Evolutionary conservation across 306 rosid species (phyloP), one percentile per base, ranked within the genome.

Genomic region (Acacia crassicarpa): DNA sequence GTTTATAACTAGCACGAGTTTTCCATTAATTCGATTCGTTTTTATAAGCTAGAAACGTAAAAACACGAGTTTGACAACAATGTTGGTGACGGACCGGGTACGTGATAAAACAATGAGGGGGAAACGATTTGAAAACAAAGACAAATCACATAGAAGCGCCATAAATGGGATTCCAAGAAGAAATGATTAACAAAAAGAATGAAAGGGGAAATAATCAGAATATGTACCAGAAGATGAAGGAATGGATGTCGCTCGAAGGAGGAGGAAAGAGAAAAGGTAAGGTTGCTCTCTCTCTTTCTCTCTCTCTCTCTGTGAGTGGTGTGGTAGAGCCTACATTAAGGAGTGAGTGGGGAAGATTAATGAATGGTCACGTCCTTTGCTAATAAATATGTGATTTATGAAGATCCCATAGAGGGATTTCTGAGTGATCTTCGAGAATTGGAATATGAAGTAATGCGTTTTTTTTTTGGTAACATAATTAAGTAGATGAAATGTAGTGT

Each of bases 191-290:
- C 63, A n/a, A 9, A 56, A 56, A 9, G 12, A n/a, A 27, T n/a
- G 33, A 61, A 61, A 61, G n/a, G 1, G 41, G 27, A 41, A 41
- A 4, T 2, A 51, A 51, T 51, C 22, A 16, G 25, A 54, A 2
- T 79, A 32, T 33, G 4, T 85, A 87, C 90, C 81, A 61, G 76
- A 73, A 59, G 75, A 80, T 87, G 70, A 35, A 79, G 81, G 79
- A 79, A 23, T 56, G 62, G 80, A 80, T 61, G 53, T 17, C 76
- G 69, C 9, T 13, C 43, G 0, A 43, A 72, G 85, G 69, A 77
- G 56, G 65, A 30, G 58, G 1, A 30, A 25, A 44, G 72, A 83
- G 54, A 16, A 33, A 33, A 33, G 38, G 38, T 4, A 33, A 33
- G 38, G 38, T 33, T 33, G 5, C 38, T 33, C 5, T 33, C 38